Conservation (phyloP, 352 stramenopile genomes). For the Phytopythium boreale region DNA sequence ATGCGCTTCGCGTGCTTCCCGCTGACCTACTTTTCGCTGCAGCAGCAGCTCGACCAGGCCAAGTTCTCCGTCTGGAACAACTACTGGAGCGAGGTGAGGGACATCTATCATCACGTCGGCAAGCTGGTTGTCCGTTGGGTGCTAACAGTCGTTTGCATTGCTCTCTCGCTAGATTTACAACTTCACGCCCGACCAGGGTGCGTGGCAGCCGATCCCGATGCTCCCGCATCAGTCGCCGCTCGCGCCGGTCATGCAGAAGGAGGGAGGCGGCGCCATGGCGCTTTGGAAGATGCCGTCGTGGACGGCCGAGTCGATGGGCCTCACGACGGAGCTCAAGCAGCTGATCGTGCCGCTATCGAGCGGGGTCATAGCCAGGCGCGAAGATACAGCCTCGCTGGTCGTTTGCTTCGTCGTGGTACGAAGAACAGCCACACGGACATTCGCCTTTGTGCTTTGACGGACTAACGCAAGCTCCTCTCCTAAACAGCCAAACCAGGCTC, state of each 20-base stretch:
- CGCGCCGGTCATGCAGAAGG: slow-evolving; percentile 15
- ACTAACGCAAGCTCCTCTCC: background rate
- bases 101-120: no score
- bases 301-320: slow-evolving; percentile 41
- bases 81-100: slow-evolving; percentile 72
- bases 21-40: slow-evolving; percentile 64
- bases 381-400: slow-evolving; percentile 21
- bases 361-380: slow-evolving; percentile 25
- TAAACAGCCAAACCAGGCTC: slow-evolving; percentile 29
- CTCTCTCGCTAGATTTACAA: slow-evolving; percentile 57
- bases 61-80: slow-evolving; percentile 83
- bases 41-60: slow-evolving; percentile 59
- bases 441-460: background rate
- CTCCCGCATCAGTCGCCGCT: slow-evolving; percentile 34
- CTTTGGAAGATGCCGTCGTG: slow-evolving; percentile 50
- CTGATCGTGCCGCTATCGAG: slow-evolving; percentile 56
- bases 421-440: no score
- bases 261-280: slow-evolving; percentile 21
- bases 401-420: slow-evolving; percentile 45
- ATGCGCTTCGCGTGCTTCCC: slow-evolving; percentile 67
- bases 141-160: slow-evolving; percentile 1
- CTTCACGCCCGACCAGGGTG: slow-evolving; percentile 56
- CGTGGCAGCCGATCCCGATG: slow-evolving; percentile 38
- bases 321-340: slow-evolving; percentile 31
- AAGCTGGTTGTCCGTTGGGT: background rate